These are phyloP conservation scores for Plectosphaerella plurivora DNA, from an alignment of 2,329 filamentous ascomycete species.

Conservation along the genomic window DNA sequence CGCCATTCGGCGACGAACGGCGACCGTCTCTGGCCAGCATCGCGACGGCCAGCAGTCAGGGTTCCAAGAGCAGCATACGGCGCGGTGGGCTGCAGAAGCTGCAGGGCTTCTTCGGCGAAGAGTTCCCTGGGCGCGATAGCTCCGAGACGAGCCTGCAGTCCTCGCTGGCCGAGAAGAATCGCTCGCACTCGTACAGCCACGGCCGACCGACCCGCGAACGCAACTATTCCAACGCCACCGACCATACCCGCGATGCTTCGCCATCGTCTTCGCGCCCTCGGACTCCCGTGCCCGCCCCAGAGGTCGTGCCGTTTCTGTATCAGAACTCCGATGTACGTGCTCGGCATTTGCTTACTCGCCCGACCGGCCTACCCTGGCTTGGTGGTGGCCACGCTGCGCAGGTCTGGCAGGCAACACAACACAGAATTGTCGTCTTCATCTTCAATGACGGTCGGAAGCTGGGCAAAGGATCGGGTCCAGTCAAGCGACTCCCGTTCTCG, in stretches of 20 bases:
- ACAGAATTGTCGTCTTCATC: too few relatives aligned
- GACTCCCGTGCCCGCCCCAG: constrained; percentile 82
- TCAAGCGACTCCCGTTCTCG: too few relatives aligned
- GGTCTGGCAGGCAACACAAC: too few relatives aligned
- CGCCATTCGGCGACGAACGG: constrained; percentile 66
- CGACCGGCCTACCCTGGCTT: too few relatives aligned
- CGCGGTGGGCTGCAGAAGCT: constrained; percentile 75
- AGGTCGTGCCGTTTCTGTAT: constrained; percentile 96
- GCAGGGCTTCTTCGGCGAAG: constrained; percentile 89
- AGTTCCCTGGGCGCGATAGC: constrained; percentile 69
- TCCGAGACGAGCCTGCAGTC: constrained; percentile 65
- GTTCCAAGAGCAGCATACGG: constrained; percentile 69
- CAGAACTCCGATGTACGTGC: constrained; percentile 73
- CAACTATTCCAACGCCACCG: constrained; percentile 73
- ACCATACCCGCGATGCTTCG: constrained; percentile 70
- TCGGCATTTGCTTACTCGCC: neutral
- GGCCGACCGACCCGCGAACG: constrained; percentile 57
- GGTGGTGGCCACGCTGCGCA: too few relatives aligned
- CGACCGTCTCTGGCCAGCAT: constrained; percentile 86
- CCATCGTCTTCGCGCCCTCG: constrained; percentile 72
- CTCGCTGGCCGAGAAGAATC: constrained; percentile 47
- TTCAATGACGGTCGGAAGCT: too few relatives aligned
- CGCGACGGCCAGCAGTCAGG: constrained; percentile 78
- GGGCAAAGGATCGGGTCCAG: too few relatives aligned
- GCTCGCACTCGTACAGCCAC: constrained; percentile 60